Evolutionary conservation across 345 rosid species (phyloP), one percentile per base, ranked within the genome.

Genomic region (Gossypioides kirkii): DNA sequence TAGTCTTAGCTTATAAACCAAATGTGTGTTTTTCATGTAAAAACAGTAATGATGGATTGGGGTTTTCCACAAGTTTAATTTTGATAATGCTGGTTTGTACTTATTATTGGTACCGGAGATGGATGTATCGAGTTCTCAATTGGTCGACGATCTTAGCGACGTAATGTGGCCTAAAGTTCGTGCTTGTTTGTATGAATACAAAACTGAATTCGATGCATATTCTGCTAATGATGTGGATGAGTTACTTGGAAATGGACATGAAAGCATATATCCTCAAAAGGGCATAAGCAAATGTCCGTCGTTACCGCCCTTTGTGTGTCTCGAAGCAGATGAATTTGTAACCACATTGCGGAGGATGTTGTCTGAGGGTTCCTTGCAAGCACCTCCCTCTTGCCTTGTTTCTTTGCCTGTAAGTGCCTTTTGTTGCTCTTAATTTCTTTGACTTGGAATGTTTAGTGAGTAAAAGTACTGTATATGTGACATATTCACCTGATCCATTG

Each of bases 361-460:
- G 75, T 73, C 78, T 17, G 86, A 82, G 49, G 83, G 79, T 10
- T 20, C 73, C 1, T 36, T 54, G 59, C 55, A 36, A 32, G 23
- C 54, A 0, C 53, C 67, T 14, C 61, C 41, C 42, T 23, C 71
- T 5, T 74, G 61, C 22, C 67, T 83, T 1, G 4, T 11, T 25
- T 61, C 84, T 41, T 63, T 79, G 75, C 83, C 81, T 10, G 90
- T 89, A 78, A 87, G 86, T 76, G 18, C 41, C 60, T n/a, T 72
- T 52, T 63, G 17, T 49, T 61, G n/a, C 16, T 60, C 14, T 45
- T 49, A 3, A 20, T 16, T 20, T 46, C 3, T 10, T 54, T 1
- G 53, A 1, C 73, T 43, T 4, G 6, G 70, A 47, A 41, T 54
- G n/a, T 17, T 2, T 16, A n/a, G 12, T 70, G n/a, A 18, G 28